Percentiles rank a stretch among this genome's conserved stretches.
These are phyloP conservation scores for Eimeria maxima DNA, from an alignment of 169 alveolate genomes.

Conservation along the genomic window DNA sequence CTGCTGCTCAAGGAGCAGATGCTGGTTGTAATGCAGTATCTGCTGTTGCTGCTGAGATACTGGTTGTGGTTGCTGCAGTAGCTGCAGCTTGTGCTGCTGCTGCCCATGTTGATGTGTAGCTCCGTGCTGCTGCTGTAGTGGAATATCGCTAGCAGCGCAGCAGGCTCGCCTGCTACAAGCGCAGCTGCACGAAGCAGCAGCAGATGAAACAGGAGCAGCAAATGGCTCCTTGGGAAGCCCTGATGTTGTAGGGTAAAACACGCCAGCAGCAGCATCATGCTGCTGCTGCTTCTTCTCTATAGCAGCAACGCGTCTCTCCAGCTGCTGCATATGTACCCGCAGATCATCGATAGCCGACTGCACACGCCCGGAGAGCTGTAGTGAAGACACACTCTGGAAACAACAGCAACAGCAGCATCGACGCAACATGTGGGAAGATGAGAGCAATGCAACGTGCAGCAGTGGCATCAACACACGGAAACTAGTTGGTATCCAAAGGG, in stretches of 20 bases:
- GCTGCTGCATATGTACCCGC: neutral
- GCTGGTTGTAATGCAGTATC: constrained; percentile 5
- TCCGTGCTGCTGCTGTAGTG: neutral
- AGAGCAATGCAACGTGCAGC: neutral
- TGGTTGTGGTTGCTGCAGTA: neutral
- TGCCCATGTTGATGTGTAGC: neutral
- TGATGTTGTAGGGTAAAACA: neutral
- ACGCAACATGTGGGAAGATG: neutral
- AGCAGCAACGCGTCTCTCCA: constrained; percentile 31
- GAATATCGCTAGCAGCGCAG: constrained; percentile 16
- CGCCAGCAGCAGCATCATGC: too few species aligned
- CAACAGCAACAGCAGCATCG: neutral
- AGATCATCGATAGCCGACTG: constrained; percentile 9
- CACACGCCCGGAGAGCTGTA: constrained; percentile 11
- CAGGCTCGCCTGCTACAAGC: neutral
- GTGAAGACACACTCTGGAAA: neutral
- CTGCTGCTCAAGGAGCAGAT: neutral
- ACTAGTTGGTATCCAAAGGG: neutral
- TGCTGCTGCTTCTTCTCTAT: constrained; percentile 52
- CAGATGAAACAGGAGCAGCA: neutral
- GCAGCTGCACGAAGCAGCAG: constrained; percentile 20
- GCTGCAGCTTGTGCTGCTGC: constrained; percentile 1
- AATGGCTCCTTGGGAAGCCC: neutral
- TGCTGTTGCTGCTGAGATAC: too few species aligned
- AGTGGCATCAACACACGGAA: neutral